Conservation (phyloP, 306 rosid genomes). For the Acacia melanoxylon region DNA sequence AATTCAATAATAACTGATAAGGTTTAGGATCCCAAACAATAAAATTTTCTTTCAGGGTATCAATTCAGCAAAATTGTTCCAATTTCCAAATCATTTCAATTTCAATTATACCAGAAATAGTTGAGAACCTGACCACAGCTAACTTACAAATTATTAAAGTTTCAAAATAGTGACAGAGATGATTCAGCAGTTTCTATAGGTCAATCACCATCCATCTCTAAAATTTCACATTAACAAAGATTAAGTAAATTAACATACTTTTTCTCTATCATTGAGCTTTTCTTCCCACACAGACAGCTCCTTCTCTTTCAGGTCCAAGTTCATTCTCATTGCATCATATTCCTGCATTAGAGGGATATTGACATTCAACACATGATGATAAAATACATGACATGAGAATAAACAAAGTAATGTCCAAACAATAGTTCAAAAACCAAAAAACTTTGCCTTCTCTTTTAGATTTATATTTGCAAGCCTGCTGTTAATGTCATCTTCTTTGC, state of each 20-base stretch:
- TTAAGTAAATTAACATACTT: constrained; percentile 47
- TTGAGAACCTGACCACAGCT: constrained; percentile 2
- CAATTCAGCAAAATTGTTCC: neutral
- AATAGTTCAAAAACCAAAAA: constrained; percentile 21
- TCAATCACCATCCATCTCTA: neutral
- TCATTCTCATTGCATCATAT: constrained; percentile 52
- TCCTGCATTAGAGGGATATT: constrained; percentile 60
- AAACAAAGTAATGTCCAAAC: neutral
- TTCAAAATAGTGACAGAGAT: neutral
- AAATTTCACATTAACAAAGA: constrained; percentile 12
- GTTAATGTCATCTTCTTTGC: constrained; percentile 76
- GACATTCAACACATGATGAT: neutral
- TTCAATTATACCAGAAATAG: neutral
- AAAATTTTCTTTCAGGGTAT: neutral
- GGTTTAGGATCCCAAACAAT: neutral
- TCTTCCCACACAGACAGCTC: constrained; percentile 72
- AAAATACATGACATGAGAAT: constrained; percentile 20
- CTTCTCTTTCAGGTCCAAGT: constrained; percentile 72
- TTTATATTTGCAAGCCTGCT: constrained; percentile 66
- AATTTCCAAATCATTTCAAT: constrained; percentile 7
- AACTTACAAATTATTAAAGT: constrained; percentile 12
- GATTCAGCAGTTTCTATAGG: neutral
- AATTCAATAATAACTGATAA: neutral
- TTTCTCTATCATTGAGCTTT: constrained; percentile 74
- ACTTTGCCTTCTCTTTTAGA: constrained; percentile 74